Percentiles rank a stretch among this genome's conserved stretches.
These are phyloP conservation scores for Hericium alpestre DNA, from an alignment of 768 basidiomycete species.

Conservation along the genomic window DNA sequence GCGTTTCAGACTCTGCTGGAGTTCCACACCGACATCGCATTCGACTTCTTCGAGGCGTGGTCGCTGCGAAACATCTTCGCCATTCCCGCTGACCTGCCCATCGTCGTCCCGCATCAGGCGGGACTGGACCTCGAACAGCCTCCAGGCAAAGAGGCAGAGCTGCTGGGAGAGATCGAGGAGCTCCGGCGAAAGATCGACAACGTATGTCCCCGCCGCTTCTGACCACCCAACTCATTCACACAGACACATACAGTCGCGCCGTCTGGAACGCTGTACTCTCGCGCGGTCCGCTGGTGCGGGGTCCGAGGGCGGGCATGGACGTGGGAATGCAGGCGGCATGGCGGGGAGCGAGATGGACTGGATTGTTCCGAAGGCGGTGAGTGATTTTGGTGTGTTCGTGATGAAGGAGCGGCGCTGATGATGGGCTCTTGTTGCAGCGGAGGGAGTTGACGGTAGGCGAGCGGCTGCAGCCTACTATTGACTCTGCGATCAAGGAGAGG, in stretches of 20 bases:
- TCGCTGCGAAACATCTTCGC: conserved; percentile 80
- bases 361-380: background rate
- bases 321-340: background rate
- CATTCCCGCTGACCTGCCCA: conserved; percentile 53
- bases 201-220: conserved; percentile 32
- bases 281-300: background rate
- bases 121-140: conserved; percentile 55
- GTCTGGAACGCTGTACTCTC: conserved; percentile 46
- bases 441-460: background rate
- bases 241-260: conserved; percentile 44
- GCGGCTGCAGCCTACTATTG: conserved; percentile 1
- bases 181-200: conserved; percentile 57
- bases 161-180: conserved; percentile 59
- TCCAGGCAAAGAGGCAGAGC: conserved; percentile 38
- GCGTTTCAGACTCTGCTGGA: conserved; percentile 84
- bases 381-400: background rate
- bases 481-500: background rate
- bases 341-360: background rate
- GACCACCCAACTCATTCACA: background rate
- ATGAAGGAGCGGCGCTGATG: background rate
- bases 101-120: conserved; percentile 70
- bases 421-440: background rate
- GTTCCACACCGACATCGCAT: conserved; percentile 80
- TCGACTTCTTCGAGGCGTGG: conserved; percentile 90
- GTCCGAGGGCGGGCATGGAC: background rate